These are phyloP conservation scores for Magnusiomyces suaveolens DNA, from an alignment of 1,139 yeast species.

Conservation along the genomic window DNA sequence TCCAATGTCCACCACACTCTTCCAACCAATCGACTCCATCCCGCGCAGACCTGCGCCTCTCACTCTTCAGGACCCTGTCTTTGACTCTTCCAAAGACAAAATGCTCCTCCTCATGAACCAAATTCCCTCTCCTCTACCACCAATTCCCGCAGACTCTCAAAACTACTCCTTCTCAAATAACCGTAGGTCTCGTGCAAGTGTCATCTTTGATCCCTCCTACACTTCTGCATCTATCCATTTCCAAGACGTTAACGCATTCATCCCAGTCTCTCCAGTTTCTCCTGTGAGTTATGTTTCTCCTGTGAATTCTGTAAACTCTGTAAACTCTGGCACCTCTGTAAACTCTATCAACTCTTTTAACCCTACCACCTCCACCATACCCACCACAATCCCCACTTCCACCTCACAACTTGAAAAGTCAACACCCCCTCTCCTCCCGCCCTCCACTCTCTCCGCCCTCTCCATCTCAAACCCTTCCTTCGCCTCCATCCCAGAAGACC, in stretches of 20 bases:
- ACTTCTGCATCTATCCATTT: background rate
- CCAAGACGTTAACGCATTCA: background rate
- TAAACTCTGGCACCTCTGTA: too few species aligned
- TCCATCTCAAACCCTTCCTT: background rate
- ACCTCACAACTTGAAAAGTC: too few species aligned
- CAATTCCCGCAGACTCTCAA: background rate
- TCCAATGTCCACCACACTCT: too few species aligned
- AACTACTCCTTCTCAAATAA: background rate
- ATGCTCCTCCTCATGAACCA: background rate
- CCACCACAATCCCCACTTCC: background rate
- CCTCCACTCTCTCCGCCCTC: background rate
- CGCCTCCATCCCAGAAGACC: constrained; percentile 5
- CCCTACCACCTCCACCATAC: background rate
- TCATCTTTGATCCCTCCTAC: background rate
- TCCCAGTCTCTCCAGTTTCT: background rate
- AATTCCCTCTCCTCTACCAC: background rate
- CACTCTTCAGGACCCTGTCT: too few species aligned
- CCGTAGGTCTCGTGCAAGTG: background rate
- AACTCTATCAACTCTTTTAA: background rate
- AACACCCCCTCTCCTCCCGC: background rate
- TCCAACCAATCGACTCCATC: too few species aligned
- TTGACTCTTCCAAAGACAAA: background rate
- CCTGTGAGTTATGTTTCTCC: background rate
- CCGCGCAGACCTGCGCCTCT: too few species aligned
- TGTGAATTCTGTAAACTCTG: too few species aligned